These are phyloP conservation scores for Dactylellina parvicollis DNA, from an alignment of 2,329 filamentous ascomycete genomes.

Conservation along the genomic window DNA sequence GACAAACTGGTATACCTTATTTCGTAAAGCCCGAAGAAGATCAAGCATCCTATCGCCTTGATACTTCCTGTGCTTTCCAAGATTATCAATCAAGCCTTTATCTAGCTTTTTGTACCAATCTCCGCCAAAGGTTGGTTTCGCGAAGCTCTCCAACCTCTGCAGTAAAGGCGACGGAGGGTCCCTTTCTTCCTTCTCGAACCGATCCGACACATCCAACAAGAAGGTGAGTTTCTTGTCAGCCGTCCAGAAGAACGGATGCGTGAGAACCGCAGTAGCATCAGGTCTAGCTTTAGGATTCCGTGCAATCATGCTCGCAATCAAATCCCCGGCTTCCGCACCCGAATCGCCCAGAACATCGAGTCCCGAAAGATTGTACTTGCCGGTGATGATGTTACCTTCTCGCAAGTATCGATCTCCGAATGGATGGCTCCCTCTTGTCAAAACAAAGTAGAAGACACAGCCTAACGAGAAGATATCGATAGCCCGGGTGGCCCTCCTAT, in stretches of 20 bases:
- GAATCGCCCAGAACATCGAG: conserved; percentile 83
- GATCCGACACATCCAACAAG: conserved; percentile 94
- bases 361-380: conserved; percentile 76
- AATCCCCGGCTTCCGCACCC: conserved; percentile 83
- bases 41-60: conserved; percentile 84
- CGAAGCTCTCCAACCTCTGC: conserved; percentile 68
- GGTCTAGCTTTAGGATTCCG: conserved; percentile 74
- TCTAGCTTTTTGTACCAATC: conserved; percentile 76
- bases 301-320: conserved; percentile 82
- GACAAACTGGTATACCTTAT: conserved; percentile 69
- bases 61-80: conserved; percentile 66
- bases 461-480: conserved; percentile 98
- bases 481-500: conserved; percentile 87
- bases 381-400: conserved; percentile 96
- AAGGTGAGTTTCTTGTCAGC: conserved; percentile 88
- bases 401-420: conserved; percentile 95
- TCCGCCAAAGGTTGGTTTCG: conserved; percentile 68
- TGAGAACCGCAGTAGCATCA: conserved; percentile 79
- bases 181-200: conserved; percentile 83
- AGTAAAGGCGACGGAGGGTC: conserved; percentile 67
- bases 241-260: conserved; percentile 97
- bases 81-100: conserved; percentile 52
- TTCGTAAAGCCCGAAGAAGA: conserved; percentile 84
- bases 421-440: conserved; percentile 89
- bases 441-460: conserved; percentile 98